These are phyloP conservation scores for Diospyros kaki DNA, from an alignment of 148 eudicot species.

Conservation along the genomic window DNA sequence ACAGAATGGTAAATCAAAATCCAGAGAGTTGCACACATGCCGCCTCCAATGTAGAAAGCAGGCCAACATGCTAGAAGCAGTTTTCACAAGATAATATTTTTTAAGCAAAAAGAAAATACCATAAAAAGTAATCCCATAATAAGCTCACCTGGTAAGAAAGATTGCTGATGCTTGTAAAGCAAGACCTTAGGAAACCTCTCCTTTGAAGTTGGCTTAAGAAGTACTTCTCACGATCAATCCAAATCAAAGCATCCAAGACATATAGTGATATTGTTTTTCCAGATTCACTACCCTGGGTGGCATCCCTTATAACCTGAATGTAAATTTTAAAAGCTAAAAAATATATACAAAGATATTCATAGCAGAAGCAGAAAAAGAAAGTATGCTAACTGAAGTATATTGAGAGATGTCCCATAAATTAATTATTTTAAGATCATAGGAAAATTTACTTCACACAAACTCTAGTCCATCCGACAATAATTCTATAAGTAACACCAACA, in stretches of 20 bases:
- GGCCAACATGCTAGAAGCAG: neutral
- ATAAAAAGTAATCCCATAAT: neutral
- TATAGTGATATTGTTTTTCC: constrained; percentile 78
- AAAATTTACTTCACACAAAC: no score
- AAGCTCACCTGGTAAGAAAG: constrained; percentile 62
- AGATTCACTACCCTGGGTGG: constrained; percentile 93
- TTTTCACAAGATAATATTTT: neutral
- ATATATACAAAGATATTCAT: neutral
- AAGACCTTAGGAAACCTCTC: constrained; percentile 92
- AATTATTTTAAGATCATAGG: no score
- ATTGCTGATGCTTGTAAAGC: constrained; percentile 81
- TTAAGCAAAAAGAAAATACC: neutral
- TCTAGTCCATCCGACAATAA: no score
- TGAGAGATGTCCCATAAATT: no score
- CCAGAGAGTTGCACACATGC: neutral
- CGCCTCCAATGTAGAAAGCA: neutral
- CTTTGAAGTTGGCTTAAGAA: constrained; percentile 91
- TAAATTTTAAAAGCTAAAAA: neutral
- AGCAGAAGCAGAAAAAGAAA: neutral
- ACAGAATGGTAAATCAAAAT: neutral
- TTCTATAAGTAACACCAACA: no score
- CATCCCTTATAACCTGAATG: constrained; percentile 80
- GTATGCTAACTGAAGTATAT: constrained; percentile 9
- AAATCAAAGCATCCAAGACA: constrained; percentile 79
- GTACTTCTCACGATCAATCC: constrained; percentile 88